phyloP scores from a whole-genome alignment of 441 rosid genomes.

The Omphalea diandra region DNA sequence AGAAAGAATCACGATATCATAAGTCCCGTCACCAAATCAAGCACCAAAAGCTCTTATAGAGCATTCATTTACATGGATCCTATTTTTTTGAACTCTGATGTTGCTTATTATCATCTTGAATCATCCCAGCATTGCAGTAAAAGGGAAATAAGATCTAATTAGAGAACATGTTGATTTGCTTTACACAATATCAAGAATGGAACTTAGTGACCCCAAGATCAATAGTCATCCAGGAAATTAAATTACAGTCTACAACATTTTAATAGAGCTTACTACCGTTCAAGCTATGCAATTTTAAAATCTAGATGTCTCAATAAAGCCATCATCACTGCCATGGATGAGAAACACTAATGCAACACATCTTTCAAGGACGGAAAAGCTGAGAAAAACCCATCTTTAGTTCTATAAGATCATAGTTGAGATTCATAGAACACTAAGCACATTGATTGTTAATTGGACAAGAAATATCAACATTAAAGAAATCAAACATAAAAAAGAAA shows the following conservation, averaged over 20 bases:
- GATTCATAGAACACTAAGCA: not conserved
- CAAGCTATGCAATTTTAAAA: not conserved
- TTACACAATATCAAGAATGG: not conserved
- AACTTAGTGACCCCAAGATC: not conserved
- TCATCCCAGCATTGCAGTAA: not conserved
- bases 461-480: not conserved
- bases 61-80: not conserved
- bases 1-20: conserved; percentile 5
- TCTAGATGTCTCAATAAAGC: not conserved
- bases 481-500: not conserved
- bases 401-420: not conserved
- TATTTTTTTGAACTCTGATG: not conserved
- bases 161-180: not conserved
- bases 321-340: not conserved
- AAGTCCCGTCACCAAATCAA: too few relatives aligned
- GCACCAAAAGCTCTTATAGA: too few relatives aligned
- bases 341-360: too few relatives aligned
- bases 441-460: not conserved
- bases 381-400: conserved; percentile 2
- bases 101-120: not conserved
- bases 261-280: not conserved
- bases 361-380: too few relatives aligned
- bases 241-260: not conserved
- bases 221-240: not conserved
- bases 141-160: not conserved